phyloP scores from a whole-genome alignment of 306 rosid genomes.

The Quercus alba region DNA sequence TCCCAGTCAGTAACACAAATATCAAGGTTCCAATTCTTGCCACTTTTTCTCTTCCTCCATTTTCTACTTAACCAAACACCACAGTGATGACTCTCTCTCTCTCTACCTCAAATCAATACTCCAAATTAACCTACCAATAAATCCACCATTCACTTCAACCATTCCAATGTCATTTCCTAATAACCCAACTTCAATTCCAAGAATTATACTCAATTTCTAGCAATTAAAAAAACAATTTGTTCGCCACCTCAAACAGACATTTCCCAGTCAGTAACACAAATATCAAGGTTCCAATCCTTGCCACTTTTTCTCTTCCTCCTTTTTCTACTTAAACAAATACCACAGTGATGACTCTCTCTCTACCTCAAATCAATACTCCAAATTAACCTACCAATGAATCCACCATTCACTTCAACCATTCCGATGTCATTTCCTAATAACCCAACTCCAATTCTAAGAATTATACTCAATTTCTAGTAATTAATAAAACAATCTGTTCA shows the following conservation, averaged over 20 bases:
- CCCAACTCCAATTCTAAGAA: background rate
- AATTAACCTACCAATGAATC: background rate
- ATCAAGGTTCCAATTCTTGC: slow-evolving; percentile 1
- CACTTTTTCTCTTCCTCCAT: slow-evolving; percentile 1
- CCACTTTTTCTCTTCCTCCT: background rate
- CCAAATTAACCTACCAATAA: background rate
- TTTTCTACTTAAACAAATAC: slow-evolving; percentile 10
- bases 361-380: slow-evolving; percentile 3
- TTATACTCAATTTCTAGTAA: background rate
- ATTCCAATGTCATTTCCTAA: background rate
- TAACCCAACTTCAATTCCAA: background rate
- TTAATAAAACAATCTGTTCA: background rate
- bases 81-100: background rate
- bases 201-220: background rate
- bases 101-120: background rate
- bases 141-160: background rate
- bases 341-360: background rate
- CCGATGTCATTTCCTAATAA: background rate
- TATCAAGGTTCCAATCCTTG: background rate
- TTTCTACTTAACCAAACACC: slow-evolving; percentile 7
- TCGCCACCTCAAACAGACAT: background rate
- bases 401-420: background rate
- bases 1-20: background rate
- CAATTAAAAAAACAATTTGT: background rate
- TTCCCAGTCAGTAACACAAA: background rate